phyloP scores from a whole-genome alignment of 2,329 filamentous ascomycete genomes.

The Decorospora gaudefroyi region DNA sequence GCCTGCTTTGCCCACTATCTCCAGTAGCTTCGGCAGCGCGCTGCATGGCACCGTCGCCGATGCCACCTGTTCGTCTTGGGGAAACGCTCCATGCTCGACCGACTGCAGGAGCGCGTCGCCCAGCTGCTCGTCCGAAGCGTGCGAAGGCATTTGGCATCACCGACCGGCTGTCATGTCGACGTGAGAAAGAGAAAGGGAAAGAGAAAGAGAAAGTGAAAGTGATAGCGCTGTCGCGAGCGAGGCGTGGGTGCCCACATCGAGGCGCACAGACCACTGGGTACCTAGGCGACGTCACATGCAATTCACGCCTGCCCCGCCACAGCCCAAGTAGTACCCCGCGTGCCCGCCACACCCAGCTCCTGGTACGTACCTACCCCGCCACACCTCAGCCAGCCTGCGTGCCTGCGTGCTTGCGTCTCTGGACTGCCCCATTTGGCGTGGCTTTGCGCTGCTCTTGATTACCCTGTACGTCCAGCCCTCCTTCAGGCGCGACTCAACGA shows the following conservation, averaged over 20 bases:
- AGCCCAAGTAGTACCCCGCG: too few species aligned
- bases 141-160: constrained; percentile 33
- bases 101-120: constrained; percentile 68
- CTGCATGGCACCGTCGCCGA: constrained; percentile 57
- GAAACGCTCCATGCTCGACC: constrained; percentile 61
- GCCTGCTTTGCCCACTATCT: constrained; percentile 57
- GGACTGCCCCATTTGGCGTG: constrained; percentile 3
- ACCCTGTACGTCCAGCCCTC: constrained; percentile 1
- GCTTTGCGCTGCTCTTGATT: not conserved
- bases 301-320: constrained; percentile 26
- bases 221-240: too few species aligned
- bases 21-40: constrained; percentile 56
- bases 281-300: too few species aligned
- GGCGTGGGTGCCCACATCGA: too few species aligned
- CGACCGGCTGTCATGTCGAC: constrained; percentile 24
- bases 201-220: too few species aligned
- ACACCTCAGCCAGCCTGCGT: too few species aligned
- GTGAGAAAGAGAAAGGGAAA: not conserved
- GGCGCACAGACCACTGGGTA: too few species aligned
- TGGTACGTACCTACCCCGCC: constrained; percentile 31
- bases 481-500: too few species aligned
- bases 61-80: constrained; percentile 60
- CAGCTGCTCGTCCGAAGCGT: constrained; percentile 47
- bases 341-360: too few species aligned
- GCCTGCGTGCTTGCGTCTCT: not conserved